Evolutionary conservation across 164 flowering plant genomes (phyloP).

Genomic region (Vitis rupestris): DNA sequence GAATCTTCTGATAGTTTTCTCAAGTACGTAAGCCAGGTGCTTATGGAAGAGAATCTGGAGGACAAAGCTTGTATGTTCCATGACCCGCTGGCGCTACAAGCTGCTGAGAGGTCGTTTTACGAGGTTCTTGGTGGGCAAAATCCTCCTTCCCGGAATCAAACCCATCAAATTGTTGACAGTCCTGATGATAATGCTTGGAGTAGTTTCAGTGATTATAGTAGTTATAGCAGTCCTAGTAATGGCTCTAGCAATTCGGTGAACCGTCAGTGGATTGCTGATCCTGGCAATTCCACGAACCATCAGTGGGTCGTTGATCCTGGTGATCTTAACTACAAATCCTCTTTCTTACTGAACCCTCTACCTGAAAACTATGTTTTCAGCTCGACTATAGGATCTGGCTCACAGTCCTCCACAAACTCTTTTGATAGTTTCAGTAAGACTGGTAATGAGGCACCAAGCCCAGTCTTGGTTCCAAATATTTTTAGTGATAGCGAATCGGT

Average conservation of each 20-base stretch:
- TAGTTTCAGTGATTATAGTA: neutral
- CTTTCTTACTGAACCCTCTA: neutral
- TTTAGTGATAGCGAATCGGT: constrained; percentile 33
- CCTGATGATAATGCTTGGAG: neutral
- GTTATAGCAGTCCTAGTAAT: neutral
- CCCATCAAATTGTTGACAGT: neutral
- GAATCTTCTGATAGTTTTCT: constrained; percentile 4
- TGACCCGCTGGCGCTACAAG: constrained; percentile 14
- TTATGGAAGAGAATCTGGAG: constrained; percentile 26
- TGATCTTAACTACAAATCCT: neutral
- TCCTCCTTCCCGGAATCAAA: neutral
- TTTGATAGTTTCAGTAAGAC: constrained; percentile 2
- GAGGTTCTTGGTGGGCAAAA: constrained; percentile 11
- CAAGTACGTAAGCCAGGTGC: constrained; percentile 19
- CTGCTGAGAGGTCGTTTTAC: constrained; percentile 24
- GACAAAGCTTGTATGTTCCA: constrained; percentile 14
- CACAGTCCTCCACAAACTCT: neutral
- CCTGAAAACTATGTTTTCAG: neutral
- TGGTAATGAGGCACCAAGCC: constrained; percentile 1
- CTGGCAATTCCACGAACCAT: neutral
- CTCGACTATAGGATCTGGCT: constrained; percentile 1
- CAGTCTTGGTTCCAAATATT: constrained; percentile 24
- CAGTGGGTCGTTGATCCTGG: constrained; percentile 5
- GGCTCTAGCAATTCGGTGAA: neutral
- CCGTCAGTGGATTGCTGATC: constrained; percentile 1